These are phyloP conservation scores for Trichocladium uniseriatum DNA, from an alignment of 495 filamentous ascomycete species.

Conservation along the genomic window DNA sequence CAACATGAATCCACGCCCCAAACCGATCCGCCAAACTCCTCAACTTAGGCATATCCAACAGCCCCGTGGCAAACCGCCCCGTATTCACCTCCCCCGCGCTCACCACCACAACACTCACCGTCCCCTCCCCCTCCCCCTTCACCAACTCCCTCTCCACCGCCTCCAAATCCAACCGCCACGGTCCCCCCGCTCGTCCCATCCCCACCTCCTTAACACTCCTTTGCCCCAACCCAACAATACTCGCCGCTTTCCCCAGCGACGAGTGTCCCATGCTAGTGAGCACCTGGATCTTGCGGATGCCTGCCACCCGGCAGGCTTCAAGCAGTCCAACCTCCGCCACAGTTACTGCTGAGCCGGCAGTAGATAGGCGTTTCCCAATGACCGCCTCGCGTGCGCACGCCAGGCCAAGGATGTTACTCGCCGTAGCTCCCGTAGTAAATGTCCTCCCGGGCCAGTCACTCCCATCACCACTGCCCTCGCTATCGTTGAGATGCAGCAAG, in stretches of 20 bases:
- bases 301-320: conserved; percentile 52
- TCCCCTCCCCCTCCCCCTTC: conserved; percentile 40
- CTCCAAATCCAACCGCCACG: conserved; percentile 60
- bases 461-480: neutral
- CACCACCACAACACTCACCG: conserved; percentile 64
- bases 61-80: conserved; percentile 63
- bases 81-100: conserved; percentile 90
- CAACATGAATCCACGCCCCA: conserved; percentile 81
- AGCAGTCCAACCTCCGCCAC: conserved; percentile 64
- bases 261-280: conserved; percentile 77
- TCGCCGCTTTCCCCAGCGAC: conserved; percentile 72
- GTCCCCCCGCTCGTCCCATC: conserved; percentile 15
- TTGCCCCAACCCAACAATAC: conserved; percentile 71
- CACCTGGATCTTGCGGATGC: conserved; percentile 59
- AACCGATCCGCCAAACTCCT: conserved; percentile 63
- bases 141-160: conserved; percentile 42
- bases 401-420: conserved; percentile 72
- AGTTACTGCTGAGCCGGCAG: conserved; percentile 18
- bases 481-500: conserved; percentile 47
- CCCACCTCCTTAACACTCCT: conserved; percentile 51
- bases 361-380: conserved; percentile 34
- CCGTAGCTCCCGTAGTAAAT: conserved; percentile 87
- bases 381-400: conserved; percentile 67
- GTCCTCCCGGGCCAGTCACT: conserved; percentile 51
- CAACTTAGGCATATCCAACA: conserved; percentile 52